phyloP scores from a whole-genome alignment of 306 rosid species.

The Dryas alaskensis region DNA sequence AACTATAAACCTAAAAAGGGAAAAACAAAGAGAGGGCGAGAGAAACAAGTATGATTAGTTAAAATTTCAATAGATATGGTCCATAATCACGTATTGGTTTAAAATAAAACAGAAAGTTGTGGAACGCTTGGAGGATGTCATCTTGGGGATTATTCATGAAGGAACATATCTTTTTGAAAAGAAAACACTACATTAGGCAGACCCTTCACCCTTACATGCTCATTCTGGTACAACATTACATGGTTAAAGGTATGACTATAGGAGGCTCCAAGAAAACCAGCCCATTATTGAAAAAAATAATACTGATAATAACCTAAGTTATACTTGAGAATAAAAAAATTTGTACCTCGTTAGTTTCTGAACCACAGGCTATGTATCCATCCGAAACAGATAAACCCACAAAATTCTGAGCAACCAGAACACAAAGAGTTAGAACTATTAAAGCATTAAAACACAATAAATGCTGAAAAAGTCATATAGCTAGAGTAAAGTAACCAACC shows the following conservation, averaged over 20 bases:
- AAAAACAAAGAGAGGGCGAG: slow-evolving; percentile 2
- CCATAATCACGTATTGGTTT: neutral
- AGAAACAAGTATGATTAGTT: neutral
- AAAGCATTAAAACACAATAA: neutral
- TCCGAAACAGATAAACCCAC: slow-evolving; percentile 68
- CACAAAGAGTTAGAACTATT: slow-evolving; percentile 27
- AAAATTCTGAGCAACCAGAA: slow-evolving; percentile 49
- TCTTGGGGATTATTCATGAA: neutral
- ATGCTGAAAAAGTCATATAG: neutral
- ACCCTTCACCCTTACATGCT: neutral
- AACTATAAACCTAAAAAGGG: slow-evolving; percentile 57
- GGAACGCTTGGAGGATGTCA: neutral
- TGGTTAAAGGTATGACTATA: neutral
- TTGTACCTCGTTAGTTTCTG: slow-evolving; percentile 76
- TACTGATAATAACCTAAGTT: slow-evolving; percentile 5
- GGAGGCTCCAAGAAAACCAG: neutral
- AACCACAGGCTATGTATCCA: slow-evolving; percentile 70
- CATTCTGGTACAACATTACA: slow-evolving; percentile 5
- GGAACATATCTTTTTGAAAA: neutral
- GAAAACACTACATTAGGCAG: neutral
- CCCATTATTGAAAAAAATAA: neutral
- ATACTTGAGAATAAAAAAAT: neutral
- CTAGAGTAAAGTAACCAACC: slow-evolving; percentile 39
- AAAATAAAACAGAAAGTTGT: neutral
- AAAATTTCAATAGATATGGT: neutral